These are phyloP conservation scores for Termitomyces sp. DNA, from an alignment of 768 basidiomycete genomes.

Conservation along the genomic window DNA sequence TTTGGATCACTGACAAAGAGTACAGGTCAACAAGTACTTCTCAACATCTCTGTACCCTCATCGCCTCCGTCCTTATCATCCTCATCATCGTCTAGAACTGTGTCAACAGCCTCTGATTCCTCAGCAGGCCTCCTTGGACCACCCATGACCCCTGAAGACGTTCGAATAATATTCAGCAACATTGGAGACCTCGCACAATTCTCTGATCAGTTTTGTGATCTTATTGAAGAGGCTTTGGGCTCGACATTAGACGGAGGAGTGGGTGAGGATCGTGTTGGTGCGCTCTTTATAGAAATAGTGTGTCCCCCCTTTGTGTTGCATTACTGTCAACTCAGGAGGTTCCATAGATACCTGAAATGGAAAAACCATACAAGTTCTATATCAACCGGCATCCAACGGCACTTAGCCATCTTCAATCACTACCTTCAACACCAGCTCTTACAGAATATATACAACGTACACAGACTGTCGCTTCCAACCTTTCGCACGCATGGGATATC, in stretches of 20 bases:
- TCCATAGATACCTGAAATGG: constrained; percentile 59
- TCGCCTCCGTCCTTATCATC: constrained; percentile 47
- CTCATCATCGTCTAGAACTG: constrained; percentile 42
- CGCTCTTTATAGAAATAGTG: constrained; percentile 64
- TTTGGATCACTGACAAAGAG: constrained; percentile 1
- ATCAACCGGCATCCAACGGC: constrained; percentile 78
- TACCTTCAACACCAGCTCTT: constrained; percentile 48
- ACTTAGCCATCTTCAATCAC: constrained; percentile 52
- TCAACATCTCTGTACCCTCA: constrained; percentile 19
- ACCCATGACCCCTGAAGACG: constrained; percentile 70
- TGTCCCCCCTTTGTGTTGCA: constrained; percentile 5
- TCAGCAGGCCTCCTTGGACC: constrained; percentile 33
- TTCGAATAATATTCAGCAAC: constrained; percentile 70
- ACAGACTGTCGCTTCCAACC: constrained; percentile 55
- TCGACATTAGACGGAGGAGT: constrained; percentile 52
- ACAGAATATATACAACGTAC: constrained; percentile 63
- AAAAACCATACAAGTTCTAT: constrained; percentile 71
- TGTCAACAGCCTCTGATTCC: constrained; percentile 46
- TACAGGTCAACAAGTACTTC: constrained; percentile 27
- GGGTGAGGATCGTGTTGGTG: constrained; percentile 67
- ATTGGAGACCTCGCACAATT: constrained; percentile 70
- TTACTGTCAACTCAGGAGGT: constrained; percentile 5
- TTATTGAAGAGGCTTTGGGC: constrained; percentile 63
- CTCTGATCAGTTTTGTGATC: constrained; percentile 58
- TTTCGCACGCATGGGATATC: constrained; percentile 90